phyloP scores from a whole-genome alignment of 495 filamentous ascomycete species.

The Elasticomyces elasticus region DNA sequence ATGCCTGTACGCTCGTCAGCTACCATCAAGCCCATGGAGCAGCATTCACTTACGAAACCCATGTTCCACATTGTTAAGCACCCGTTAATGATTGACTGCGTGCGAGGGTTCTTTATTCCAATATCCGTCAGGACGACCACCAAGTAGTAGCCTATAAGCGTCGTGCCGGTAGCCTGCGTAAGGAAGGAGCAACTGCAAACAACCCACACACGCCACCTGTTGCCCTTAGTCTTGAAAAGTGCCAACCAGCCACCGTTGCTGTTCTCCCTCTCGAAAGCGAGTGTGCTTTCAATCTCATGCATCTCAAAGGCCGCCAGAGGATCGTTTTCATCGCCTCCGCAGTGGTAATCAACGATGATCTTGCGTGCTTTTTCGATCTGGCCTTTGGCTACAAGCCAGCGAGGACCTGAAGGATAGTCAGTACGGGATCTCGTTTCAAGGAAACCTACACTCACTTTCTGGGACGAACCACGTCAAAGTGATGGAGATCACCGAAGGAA shows the following conservation, averaged over 20 bases:
- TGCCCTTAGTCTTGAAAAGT: slow-evolving; percentile 1
- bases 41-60: slow-evolving; percentile 1
- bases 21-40: background rate
- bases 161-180: slow-evolving; percentile 41
- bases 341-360: slow-evolving; percentile 34
- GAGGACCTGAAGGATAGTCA: background rate
- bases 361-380: slow-evolving; percentile 10
- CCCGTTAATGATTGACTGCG: slow-evolving; percentile 38
- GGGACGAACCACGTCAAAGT: slow-evolving; percentile 13
- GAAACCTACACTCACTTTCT: slow-evolving; percentile 5
- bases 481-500: slow-evolving; percentile 36
- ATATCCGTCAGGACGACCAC: slow-evolving; percentile 37
- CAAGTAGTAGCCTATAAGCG: slow-evolving; percentile 43
- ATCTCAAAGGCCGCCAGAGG: slow-evolving; percentile 28
- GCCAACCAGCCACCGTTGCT: slow-evolving; percentile 15
- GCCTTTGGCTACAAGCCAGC: slow-evolving; percentile 9
- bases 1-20: background rate
- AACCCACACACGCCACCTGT: slow-evolving; percentile 6
- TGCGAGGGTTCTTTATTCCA: slow-evolving; percentile 34
- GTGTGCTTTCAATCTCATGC: slow-evolving; percentile 23
- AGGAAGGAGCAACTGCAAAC: slow-evolving; percentile 21
- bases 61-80: slow-evolving; percentile 15
- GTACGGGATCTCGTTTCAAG: too few species aligned
- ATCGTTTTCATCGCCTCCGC: slow-evolving; percentile 34
- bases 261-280: slow-evolving; percentile 23